Evolutionary conservation across 257 asterid genomes (phyloP), one percentile per base, ranked within the genome.

Genomic region (Striga asiatica): DNA sequence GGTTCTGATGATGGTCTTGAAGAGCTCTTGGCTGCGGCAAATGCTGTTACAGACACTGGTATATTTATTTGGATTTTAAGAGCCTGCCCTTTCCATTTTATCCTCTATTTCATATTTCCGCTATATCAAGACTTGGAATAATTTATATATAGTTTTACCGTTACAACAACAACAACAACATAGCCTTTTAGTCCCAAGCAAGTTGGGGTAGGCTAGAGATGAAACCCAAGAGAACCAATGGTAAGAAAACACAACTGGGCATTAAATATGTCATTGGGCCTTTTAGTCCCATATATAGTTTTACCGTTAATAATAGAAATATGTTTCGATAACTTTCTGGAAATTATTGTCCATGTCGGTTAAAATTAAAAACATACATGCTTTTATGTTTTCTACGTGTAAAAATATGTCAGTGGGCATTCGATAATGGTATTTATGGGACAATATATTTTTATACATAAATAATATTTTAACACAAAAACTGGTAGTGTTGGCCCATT

Each of bases 1-100:
- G 83, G 92, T 58, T 80, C 85, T 45, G 93, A 79, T 75, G 86
- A 79, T 78, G 97, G 95, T 61, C 91, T 76, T 62, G 97, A 89
- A 57, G 95, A 81, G 78, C 95, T 89, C 58, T 74, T 83, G 75
- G 88, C 94, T 73, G 91, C 97, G 45, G 81, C 93, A 69, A 85
- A 82, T 72, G 82, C 93, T 59, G 93, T 79, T 70, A 71, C 80
- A 27, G 75, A 81, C 67, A 67, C 82, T 38, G 93, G 97, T 89
- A 83, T 50, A n/a, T 73, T 8, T 49, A 53, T 57, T 55, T 66
- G 55, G 50, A 38, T n/a, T 69, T 64, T 38, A 5, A 41, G 48
- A 2, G 19, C 48, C 21, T n/a, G n/a, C n/a, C n/a, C n/a, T n/a
- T 41, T 13, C 28, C 18, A 16, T 3, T 25, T 6, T 21, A 25